Evolutionary conservation across 129 eudicot species (phyloP), one percentile per base, ranked within the genome.

Genomic region (carrot (Daucus carota)): DNA sequence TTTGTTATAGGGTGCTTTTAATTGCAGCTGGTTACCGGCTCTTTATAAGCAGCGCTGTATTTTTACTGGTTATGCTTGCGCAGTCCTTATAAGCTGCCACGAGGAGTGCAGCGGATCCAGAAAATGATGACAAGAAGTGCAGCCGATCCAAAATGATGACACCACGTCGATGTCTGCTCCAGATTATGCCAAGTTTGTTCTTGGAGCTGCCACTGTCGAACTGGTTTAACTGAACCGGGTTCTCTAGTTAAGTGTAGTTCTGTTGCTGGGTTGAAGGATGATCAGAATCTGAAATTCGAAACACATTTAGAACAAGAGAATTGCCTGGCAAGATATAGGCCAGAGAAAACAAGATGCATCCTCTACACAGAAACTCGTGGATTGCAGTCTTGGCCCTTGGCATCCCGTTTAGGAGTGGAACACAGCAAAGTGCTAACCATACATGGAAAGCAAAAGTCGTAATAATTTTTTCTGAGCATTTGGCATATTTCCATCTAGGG

Each of bases 121-220:
- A 77, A 4, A 80, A 79, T 90, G 91, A 0, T 93, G 90, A 68
- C 91, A 90, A 88, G 44, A 18, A 88, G 75, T 17, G 91, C 87
- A 5, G 91, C 91, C 16, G 85, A 45, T 34, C 91, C 89, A 34
- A 86, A 80, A 79, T 90, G 91, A 0, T 93, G 90, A 68, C 91
- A 90, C 0, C 91, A 90, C 96, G 84, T 88, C n/a, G 92, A 88
- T 17, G 94, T 88, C 15, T 57, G 44, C 93, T 90, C 11, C 89
- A 88, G 8, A 86, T 46, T 6, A 2, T 40, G 43, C 0, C 43
- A 87, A 72, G 18, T 87, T 85, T 31, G 88, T 91, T 26, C 93
- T 92, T 3, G 96, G 96, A 1, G 85, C 91, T 6, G 84, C 88
- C 17, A 90, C 76, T 46, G n/a, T n/a, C n/a, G n/a, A n/a, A n/a